Conservation (phyloP, 805 yeast species). For the Pichia occidentalis region DNA sequence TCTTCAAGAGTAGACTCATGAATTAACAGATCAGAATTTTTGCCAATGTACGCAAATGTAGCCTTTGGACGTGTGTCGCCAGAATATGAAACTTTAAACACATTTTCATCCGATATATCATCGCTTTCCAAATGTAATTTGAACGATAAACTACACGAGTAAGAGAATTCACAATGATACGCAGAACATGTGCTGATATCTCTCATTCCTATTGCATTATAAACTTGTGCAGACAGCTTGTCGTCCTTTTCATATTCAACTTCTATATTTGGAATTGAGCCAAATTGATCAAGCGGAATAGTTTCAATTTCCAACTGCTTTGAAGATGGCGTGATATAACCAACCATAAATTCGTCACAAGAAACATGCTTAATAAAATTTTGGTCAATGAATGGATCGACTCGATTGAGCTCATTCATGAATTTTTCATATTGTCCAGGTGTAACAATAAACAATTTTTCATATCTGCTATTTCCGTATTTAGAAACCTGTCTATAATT, state of each 20-base stretch:
- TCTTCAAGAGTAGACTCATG: slow-evolving; percentile 94
- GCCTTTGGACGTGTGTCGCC: slow-evolving; percentile 90
- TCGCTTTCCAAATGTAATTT: slow-evolving; percentile 17
- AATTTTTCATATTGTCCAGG: slow-evolving; percentile 74
- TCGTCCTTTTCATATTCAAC: slow-evolving; percentile 8
- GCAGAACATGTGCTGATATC: slow-evolving; percentile 64
- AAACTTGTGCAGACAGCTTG: slow-evolving; percentile 25
- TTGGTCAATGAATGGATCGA: slow-evolving; percentile 17
- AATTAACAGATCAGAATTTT: slow-evolving; percentile 61
- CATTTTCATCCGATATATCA: slow-evolving; percentile 4
- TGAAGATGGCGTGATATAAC: slow-evolving; percentile 13
- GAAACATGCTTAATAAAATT: slow-evolving; percentile 18
- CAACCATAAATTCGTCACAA: slow-evolving; percentile 29
- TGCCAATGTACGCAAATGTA: slow-evolving; percentile 56
- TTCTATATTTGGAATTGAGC: slow-evolving; percentile 5
- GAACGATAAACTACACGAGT: slow-evolving; percentile 54
- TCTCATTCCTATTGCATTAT: slow-evolving; percentile 36
- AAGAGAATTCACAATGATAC: slow-evolving; percentile 78
- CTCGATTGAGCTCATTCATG: slow-evolving; percentile 53
- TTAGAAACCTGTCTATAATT: slow-evolving; percentile 31
- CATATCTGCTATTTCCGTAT: slow-evolving; percentile 25
- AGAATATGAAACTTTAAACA: slow-evolving; percentile 75
- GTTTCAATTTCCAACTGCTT: slow-evolving; percentile 25
- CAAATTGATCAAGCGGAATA: slow-evolving; percentile 19
- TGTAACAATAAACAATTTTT: slow-evolving; percentile 49